Conservation (phyloP, 192 early-diverging fungal species). For the Cetraspora pellucida region DNA sequence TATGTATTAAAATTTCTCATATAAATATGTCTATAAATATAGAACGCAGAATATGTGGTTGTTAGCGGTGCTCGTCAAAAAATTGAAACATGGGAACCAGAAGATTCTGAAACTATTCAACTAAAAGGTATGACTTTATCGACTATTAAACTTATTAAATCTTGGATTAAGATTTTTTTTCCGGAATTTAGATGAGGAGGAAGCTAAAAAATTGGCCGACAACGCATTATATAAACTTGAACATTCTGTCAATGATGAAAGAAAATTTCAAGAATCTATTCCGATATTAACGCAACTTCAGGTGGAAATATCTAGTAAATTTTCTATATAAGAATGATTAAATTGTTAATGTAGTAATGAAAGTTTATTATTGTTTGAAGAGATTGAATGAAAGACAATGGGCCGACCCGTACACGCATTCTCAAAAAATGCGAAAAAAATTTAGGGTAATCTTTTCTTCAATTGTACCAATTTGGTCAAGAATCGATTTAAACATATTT, state of each 20-base stretch:
- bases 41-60: constrained; percentile 71
- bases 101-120: constrained; percentile 64
- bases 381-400: constrained; percentile 70
- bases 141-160: background rate
- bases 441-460: constrained; percentile 54
- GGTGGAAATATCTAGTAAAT: background rate
- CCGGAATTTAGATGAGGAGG: constrained; percentile 46
- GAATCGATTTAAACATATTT: background rate
- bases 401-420: constrained; percentile 77
- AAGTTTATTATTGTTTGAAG: constrained; percentile 52
- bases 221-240: constrained; percentile 70
- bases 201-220: constrained; percentile 44
- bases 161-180: no score
- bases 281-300: constrained; percentile 60
- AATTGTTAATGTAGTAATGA: constrained; percentile 51
- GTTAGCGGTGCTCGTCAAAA: constrained; percentile 75
- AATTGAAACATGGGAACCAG: constrained; percentile 71
- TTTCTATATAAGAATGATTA: constrained; percentile 46
- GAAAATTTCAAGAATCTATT: constrained; percentile 44
- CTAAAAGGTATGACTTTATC: constrained; percentile 54
- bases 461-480: background rate
- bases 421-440: constrained; percentile 67
- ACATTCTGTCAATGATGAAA: constrained; percentile 50
- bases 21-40: constrained; percentile 1
- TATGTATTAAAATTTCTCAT: background rate